Percentiles rank a stretch among this genome's conserved stretches.
Conservation (phyloP, 129 eudicot genomes). For the Kitagawia praeruptora region DNA sequence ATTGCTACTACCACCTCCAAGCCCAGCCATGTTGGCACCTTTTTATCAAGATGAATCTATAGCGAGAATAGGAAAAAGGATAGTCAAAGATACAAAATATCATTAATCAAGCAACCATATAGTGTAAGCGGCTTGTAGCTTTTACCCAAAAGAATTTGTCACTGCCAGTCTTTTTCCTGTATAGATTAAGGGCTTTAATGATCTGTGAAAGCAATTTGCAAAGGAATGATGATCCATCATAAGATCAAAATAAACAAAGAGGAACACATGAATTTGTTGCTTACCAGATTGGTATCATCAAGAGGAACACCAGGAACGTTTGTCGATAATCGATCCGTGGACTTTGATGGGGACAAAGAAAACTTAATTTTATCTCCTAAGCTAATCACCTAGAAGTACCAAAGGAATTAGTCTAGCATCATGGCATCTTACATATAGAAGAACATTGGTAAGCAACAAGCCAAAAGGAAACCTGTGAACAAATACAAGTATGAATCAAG, state of each 20-base stretch:
- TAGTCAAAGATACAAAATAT: background rate
- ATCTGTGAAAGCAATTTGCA: slow-evolving; percentile 48
- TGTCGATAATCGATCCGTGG: slow-evolving; percentile 73
- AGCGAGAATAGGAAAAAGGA: slow-evolving; percentile 10
- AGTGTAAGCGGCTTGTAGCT: background rate
- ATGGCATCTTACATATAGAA: slow-evolving; percentile 11
- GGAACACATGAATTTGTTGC: slow-evolving; percentile 4
- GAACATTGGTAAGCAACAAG: background rate
- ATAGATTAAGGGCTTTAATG: slow-evolving; percentile 83
- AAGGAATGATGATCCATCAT: background rate
- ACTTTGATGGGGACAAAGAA: slow-evolving; percentile 85
- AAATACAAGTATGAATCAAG: background rate
- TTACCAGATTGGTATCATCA: slow-evolving; percentile 84
- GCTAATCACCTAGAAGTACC: slow-evolving; percentile 61
- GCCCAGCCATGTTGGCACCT: slow-evolving; percentile 99
- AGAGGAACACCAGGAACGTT: slow-evolving; percentile 96
- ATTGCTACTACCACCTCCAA: slow-evolving; percentile 98
- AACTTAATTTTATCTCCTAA: slow-evolving; percentile 91
- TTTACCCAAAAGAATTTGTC: slow-evolving; percentile 89
- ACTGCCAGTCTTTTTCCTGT: slow-evolving; percentile 76
- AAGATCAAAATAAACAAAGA: slow-evolving; percentile 6
- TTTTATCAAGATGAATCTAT: slow-evolving; percentile 91
- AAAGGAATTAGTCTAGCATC: background rate
- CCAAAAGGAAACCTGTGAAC: too few relatives aligned
- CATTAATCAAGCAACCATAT: background rate